phyloP scores from a whole-genome alignment of 345 rosid genomes.

The Nephelium lappaceum region DNA sequence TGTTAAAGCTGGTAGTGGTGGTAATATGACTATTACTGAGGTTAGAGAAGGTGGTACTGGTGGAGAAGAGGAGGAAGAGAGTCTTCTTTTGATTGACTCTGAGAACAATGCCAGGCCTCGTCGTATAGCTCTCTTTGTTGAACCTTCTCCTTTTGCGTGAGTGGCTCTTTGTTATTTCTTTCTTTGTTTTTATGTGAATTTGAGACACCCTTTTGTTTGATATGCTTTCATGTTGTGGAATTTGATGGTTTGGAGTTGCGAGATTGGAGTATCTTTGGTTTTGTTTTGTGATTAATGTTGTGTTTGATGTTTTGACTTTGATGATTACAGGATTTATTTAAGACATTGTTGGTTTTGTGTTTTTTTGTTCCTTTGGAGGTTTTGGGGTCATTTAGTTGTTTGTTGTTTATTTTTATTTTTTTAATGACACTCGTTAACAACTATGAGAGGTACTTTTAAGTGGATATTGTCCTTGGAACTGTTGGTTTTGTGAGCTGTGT shows the following conservation, averaged over 20 bases:
- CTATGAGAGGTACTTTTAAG: neutral
- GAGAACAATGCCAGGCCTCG: constrained; percentile 62
- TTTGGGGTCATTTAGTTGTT: neutral
- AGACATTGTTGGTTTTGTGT: neutral
- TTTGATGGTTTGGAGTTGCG: neutral
- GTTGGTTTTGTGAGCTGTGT: neutral
- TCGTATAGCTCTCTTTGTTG: constrained; percentile 91
- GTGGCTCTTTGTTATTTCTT: constrained; percentile 22
- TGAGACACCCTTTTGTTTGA: neutral
- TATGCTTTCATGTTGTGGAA: neutral
- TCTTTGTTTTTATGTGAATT: constrained; percentile 1
- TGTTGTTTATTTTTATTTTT: too few species aligned
- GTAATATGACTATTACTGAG: constrained; percentile 57
- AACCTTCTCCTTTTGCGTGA: constrained; percentile 99
- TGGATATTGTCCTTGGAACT: neutral
- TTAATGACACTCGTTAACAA: neutral
- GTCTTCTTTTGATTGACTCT: constrained; percentile 52
- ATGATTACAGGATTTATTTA: neutral
- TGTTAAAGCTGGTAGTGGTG: constrained; percentile 24
- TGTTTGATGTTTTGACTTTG: constrained; percentile 16
- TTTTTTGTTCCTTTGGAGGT: neutral
- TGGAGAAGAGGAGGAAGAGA: constrained; percentile 44
- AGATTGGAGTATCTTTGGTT: neutral
- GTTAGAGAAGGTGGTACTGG: constrained; percentile 32
- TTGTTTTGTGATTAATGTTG: neutral